phyloP scores from a whole-genome alignment of 225 moss, liverwort and hornwort genomes.

The Neckera pumila region DNA sequence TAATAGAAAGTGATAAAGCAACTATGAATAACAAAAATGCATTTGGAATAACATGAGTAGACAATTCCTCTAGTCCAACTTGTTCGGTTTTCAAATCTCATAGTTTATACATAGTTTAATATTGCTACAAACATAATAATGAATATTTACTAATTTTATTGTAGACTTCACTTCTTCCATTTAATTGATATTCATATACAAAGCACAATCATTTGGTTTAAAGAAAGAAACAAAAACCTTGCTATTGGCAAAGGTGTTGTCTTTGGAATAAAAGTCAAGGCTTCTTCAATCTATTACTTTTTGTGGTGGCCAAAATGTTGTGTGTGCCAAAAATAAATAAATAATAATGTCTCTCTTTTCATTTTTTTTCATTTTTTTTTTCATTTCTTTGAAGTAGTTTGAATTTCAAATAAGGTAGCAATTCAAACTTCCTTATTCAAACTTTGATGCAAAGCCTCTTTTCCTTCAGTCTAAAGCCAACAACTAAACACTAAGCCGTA shows the following conservation, averaged over 20 bases:
- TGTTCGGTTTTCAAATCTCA: background rate
- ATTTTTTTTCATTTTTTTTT: background rate
- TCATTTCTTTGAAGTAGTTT: background rate
- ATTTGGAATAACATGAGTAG: background rate
- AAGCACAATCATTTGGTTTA: background rate
- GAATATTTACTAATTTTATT: too few relatives aligned
- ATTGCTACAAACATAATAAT: too few relatives aligned
- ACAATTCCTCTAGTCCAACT: background rate
- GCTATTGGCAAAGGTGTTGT: fast-evolving
- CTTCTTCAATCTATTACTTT: too few relatives aligned
- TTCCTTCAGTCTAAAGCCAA: fast-evolving
- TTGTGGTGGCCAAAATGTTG: too few relatives aligned
- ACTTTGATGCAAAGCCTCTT: background rate
- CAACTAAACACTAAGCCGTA: background rate
- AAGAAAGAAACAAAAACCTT: background rate
- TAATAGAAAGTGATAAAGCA: background rate
- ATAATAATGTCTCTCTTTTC: background rate
- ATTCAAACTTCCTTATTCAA: background rate
- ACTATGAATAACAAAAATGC: too few relatives aligned
- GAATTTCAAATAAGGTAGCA: background rate
- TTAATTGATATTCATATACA: fast-evolving
- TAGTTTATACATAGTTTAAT: background rate
- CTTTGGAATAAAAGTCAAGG: too few relatives aligned
- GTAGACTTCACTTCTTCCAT: too few relatives aligned
- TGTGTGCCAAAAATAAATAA: too few relatives aligned